Evolutionary conservation across 768 basidiomycete species (phyloP), one percentile per base, ranked within the genome.

Genomic region (Pleurotus ostreatus): DNA sequence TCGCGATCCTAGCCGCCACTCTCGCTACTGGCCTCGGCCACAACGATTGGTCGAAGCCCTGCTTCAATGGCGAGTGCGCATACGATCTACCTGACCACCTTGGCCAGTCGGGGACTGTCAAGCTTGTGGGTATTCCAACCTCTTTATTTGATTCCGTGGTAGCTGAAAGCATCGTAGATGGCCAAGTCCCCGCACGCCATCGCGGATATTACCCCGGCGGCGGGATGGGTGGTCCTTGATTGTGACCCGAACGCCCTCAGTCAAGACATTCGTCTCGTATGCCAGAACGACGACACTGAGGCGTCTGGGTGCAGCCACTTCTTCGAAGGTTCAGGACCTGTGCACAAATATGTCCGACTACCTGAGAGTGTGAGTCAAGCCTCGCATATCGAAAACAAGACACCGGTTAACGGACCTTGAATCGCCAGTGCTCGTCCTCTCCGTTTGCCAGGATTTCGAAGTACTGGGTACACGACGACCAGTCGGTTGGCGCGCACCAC

Each of bases 341-440:
- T 70, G n/a, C 76, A 74, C 57, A 82, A 78, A 58, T 65, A 83
- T 18, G 80, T 83, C 30, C 73, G 81, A 16, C 63, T 84, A 4
- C 82, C 83, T 4, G 74, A 83, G 60, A 69, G 68, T 48, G 82
- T 83, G 54, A 52, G 76, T 70, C n/a, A 46, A 38, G 46, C 6
- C 13, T 12, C 30, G 3, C 5, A 40, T 5, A 0, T 34, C 51
- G 2, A 5, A 44, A 16, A 13, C 20, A 11, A 11, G 2, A 12
- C 23, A 4, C 37, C 23, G 23, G 11, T 11, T 22, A n/a, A 43
- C 25, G 18, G 20, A 38, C 25, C 37, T 5, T 39, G 25, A 20
- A 15, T 23, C 15, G 1, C 22, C 51, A 78, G 76, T 78, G 76
- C 48, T 73, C 74, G 6, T 64, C 67, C 57, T 70, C 63, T 52